Evolutionary conservation across 2,329 filamentous ascomycete genomes (phyloP).

Genomic region (Colletotrichum lentis): DNA sequence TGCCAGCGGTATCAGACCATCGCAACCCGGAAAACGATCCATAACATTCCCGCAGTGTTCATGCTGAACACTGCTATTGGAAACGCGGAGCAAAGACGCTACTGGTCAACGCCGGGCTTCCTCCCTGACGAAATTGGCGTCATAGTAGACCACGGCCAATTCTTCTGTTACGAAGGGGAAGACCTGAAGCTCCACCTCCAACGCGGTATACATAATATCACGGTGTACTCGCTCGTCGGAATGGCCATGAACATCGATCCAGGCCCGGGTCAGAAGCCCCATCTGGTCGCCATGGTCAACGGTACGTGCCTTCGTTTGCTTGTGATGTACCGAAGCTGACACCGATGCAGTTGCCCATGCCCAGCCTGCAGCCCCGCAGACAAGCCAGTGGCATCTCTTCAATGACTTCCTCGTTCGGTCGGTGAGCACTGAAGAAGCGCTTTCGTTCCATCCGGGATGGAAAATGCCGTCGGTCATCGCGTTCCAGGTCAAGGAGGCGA

Average conservation of each 20-base stretch:
- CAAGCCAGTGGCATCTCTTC: slow-evolving; percentile 91
- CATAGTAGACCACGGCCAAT: slow-evolving; percentile 87
- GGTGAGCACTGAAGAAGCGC: slow-evolving; percentile 80
- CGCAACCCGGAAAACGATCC: slow-evolving; percentile 83
- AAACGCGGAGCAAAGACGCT: slow-evolving; percentile 74
- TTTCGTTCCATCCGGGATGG: slow-evolving; percentile 90
- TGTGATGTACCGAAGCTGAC: not conserved
- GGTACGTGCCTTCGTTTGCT: slow-evolving; percentile 54
- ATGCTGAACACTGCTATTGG: slow-evolving; percentile 85
- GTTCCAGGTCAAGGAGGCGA: slow-evolving; percentile 83
- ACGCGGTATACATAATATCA: slow-evolving; percentile 79
- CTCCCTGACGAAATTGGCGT: slow-evolving; percentile 93
- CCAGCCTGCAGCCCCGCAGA: slow-evolving; percentile 63
- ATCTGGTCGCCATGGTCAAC: slow-evolving; percentile 91
- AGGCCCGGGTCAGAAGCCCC: slow-evolving; percentile 83
- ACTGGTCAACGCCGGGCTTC: slow-evolving; percentile 92
- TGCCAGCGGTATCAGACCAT: slow-evolving; percentile 92
- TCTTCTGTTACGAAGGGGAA: slow-evolving; percentile 93
- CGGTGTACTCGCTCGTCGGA: slow-evolving; percentile 90
- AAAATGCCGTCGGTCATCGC: slow-evolving; percentile 89
- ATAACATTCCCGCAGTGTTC: slow-evolving; percentile 82
- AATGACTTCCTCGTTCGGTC: slow-evolving; percentile 94
- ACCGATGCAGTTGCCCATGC: slow-evolving; percentile 68
- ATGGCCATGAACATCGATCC: slow-evolving; percentile 90
- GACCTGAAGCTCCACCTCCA: slow-evolving; percentile 84